Percentiles rank a stretch among this genome's conserved stretches.
phyloP scores from a whole-genome alignment of 2,329 filamentous ascomycete species.

The Aspergillus ochraceus region DNA sequence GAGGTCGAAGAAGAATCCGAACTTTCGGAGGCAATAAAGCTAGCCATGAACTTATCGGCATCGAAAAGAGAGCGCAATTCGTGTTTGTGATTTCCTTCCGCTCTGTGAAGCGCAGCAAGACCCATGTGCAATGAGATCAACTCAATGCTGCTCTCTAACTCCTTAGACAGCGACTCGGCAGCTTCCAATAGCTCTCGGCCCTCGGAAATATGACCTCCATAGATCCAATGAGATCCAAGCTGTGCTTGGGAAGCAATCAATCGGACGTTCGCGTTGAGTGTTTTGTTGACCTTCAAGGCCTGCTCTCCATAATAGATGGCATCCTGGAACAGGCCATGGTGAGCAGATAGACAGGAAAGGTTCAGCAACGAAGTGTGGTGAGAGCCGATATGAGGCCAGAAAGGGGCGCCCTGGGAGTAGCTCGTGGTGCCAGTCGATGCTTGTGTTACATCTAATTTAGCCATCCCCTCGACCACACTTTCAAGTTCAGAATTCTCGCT shows the following conservation, averaged over 20 bases:
- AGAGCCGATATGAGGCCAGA: slow-evolving; percentile 76
- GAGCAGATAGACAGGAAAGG: slow-evolving; percentile 74
- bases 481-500: slow-evolving; percentile 33
- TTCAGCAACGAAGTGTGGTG: slow-evolving; percentile 71
- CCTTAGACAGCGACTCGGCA: slow-evolving; percentile 56
- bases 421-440: slow-evolving; percentile 43
- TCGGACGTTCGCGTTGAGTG: slow-evolving; percentile 62
- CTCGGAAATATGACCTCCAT: slow-evolving; percentile 51
- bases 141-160: slow-evolving; percentile 51
- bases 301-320: slow-evolving; percentile 86
- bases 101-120: slow-evolving; percentile 48
- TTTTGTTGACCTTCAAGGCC: slow-evolving; percentile 72
- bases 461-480: slow-evolving; percentile 38
- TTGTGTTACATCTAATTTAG: slow-evolving; percentile 40
- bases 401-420: slow-evolving; percentile 61
- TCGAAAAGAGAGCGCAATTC: slow-evolving; percentile 52
- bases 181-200: slow-evolving; percentile 59
- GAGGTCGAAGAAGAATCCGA: slow-evolving; percentile 28
- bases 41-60: slow-evolving; percentile 47
- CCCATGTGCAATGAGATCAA: slow-evolving; percentile 50
- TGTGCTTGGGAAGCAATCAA: slow-evolving; percentile 49
- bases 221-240: slow-evolving; percentile 50
- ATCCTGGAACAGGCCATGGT: slow-evolving; percentile 84
- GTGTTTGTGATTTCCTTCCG: slow-evolving; percentile 48
- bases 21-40: slow-evolving; percentile 39